Base-by-base conservation (phyloP, 1,139 yeast genomes). In the Suhomyces bribrorum region DNA sequence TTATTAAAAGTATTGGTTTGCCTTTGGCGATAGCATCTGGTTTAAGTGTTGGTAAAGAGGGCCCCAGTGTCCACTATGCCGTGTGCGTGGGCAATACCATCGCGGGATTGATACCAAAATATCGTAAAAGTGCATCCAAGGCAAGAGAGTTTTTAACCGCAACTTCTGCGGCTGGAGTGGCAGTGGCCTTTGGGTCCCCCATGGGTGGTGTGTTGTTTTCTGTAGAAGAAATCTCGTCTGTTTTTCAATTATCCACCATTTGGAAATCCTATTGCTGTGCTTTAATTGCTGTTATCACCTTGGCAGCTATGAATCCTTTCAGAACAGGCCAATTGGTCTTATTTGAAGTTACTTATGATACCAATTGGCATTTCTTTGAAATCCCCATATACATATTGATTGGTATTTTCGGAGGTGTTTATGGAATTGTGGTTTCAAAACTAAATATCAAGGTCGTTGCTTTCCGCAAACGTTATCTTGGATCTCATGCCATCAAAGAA, bases 231-330 rank as follows among this genome's bases (percentile, higher is more conserved):
- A 86, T 86, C 27, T 74, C 88, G 0, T 70, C 83, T 14, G 76
- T 75, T 7, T 86, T 88, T 57, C 86, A 83, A 51, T 65, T 89
- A 20, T 75, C 86, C 8, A 86, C 96, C 1, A 76, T 94, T 59
- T 87, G 96, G 95, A 85, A 88, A 53, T 81, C 95, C 1, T 94
- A 90, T 57, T 90, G 88, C 54, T 90, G 97, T 53, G 86, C 97
- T 0, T 66, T 94, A 44, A 79, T 89, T 2, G 97, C 97, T 0
- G 94, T 92, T 0, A 78, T 88, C 0, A 83, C 90, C 0, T 66
- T 92, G 22, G 79, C 86, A 22, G 66, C 79, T 0, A 71, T 90
- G 51, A 86, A 94, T 53, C 97, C 99, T 1, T 92, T 90, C 57
- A 73, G 97, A 54, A 87, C 94, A 0, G 98, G 98, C 2, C 96